These are phyloP conservation scores for Colletotrichum nymphaeae DNA, from an alignment of 2,329 filamentous ascomycete genomes.

Conservation along the genomic window DNA sequence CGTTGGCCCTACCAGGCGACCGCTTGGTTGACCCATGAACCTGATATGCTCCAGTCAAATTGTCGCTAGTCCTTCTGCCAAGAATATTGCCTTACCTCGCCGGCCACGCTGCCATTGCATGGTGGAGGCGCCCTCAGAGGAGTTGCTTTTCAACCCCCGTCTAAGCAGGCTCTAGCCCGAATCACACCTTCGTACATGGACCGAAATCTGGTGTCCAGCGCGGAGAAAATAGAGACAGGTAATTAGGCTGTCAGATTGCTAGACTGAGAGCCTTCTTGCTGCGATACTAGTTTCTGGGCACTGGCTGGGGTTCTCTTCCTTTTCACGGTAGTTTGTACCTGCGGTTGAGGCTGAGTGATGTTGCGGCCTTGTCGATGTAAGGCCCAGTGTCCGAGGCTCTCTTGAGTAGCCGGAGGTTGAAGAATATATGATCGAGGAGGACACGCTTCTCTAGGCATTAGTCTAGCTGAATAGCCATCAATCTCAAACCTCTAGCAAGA, in stretches of 20 bases:
- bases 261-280: not conserved
- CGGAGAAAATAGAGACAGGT: not conserved
- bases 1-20: not conserved
- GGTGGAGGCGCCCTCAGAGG: not conserved
- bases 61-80: not conserved
- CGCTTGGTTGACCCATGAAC: not conserved
- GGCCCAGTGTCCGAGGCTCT: not conserved
- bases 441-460: not conserved
- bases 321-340: not conserved
- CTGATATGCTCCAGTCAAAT: not conserved
- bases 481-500: not conserved
- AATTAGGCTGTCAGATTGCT: not conserved
- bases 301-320: not conserved
- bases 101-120: not conserved
- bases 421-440: not conserved
- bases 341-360: not conserved
- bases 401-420: not conserved
- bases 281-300: not conserved
- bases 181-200: not conserved
- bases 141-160: not conserved
- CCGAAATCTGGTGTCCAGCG: not conserved
- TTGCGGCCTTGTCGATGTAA: not conserved
- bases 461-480: not conserved
- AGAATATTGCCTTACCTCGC: not conserved
- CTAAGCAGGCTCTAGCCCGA: not conserved